phyloP scores from a whole-genome alignment of 331 rosid species.

The Quercus phellos region DNA sequence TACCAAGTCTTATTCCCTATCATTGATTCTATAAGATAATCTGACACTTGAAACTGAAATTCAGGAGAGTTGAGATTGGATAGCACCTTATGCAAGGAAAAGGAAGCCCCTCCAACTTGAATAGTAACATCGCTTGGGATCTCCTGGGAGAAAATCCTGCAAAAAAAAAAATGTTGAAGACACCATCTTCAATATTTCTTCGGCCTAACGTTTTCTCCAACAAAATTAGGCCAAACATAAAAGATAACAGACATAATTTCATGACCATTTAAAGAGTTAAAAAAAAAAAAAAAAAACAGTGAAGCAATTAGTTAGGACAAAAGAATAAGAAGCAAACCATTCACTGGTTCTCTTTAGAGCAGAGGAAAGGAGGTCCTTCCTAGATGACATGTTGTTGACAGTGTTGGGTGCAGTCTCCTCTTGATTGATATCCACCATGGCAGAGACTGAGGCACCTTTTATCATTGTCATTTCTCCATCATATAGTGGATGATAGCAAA shows the following conservation, averaged over 20 bases:
- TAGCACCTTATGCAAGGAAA: constrained; percentile 84
- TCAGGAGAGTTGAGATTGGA: neutral
- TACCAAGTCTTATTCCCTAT: neutral
- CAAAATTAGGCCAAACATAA: constrained; percentile 8
- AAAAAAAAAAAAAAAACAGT: neutral
- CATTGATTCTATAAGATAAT: neutral
- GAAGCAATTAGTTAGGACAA: constrained; percentile 2
- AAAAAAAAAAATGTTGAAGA: constrained; percentile 35
- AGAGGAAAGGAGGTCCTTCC: constrained; percentile 76
- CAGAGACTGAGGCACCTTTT: constrained; percentile 22
- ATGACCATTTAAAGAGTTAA: neutral
- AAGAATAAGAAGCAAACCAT: constrained; percentile 47
- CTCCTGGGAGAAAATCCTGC: constrained; percentile 94
- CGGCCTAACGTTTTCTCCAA: neutral
- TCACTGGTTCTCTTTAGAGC: constrained; percentile 93
- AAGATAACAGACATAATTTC: neutral
- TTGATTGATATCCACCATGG: constrained; percentile 50
- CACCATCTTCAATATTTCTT: constrained; percentile 15
- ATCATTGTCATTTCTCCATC: constrained; percentile 25
- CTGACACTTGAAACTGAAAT: constrained; percentile 12
- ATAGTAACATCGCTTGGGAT: constrained; percentile 82
- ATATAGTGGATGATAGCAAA: constrained; percentile 18
- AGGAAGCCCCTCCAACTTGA: constrained; percentile 69
- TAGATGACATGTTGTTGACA: constrained; percentile 51
- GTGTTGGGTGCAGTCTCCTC: constrained; percentile 35